These are phyloP conservation scores for Boletellus deceptivus DNA, from an alignment of 1,284 basidiomycete species.

Conservation along the genomic window DNA sequence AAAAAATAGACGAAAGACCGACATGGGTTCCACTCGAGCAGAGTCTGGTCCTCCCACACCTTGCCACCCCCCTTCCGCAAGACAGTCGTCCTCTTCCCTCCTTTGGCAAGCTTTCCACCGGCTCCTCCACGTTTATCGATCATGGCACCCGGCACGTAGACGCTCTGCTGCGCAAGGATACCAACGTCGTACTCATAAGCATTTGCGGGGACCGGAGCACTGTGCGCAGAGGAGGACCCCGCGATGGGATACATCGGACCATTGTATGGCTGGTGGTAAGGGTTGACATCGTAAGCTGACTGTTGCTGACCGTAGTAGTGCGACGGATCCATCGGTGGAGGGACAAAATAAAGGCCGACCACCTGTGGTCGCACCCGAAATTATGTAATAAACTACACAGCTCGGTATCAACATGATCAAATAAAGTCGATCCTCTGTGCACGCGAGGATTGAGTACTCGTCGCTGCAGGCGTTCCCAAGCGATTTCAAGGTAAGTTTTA, in stretches of 20 bases:
- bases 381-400: conserved; percentile 21
- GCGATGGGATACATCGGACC: conserved; percentile 70
- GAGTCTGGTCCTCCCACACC: conserved; percentile 96
- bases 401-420: conserved; percentile 30
- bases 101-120: conserved; percentile 82
- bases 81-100: conserved; percentile 92
- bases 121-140: conserved; percentile 82
- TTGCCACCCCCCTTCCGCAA: conserved; percentile 93
- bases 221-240: conserved; percentile 64
- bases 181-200: conserved; percentile 88
- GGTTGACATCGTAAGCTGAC: conserved; percentile 62
- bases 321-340: conserved; percentile 27
- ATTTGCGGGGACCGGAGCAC: conserved; percentile 81
- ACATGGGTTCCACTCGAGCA: conserved; percentile 98
- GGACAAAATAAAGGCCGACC: not conserved
- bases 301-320: conserved; percentile 43
- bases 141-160: conserved; percentile 85
- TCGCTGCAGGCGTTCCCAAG: conserved; percentile 41
- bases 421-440: conserved; percentile 16
- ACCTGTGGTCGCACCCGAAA: not conserved
- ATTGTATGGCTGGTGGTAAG: conserved; percentile 74
- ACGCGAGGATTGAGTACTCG: conserved; percentile 17
- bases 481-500: conserved; percentile 54
- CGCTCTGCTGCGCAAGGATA: conserved; percentile 82
- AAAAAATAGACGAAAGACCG: conserved; percentile 34